Evolutionary conservation across 495 filamentous ascomycete genomes (phyloP).

Genomic region (Neurospora tetrasperma): DNA sequence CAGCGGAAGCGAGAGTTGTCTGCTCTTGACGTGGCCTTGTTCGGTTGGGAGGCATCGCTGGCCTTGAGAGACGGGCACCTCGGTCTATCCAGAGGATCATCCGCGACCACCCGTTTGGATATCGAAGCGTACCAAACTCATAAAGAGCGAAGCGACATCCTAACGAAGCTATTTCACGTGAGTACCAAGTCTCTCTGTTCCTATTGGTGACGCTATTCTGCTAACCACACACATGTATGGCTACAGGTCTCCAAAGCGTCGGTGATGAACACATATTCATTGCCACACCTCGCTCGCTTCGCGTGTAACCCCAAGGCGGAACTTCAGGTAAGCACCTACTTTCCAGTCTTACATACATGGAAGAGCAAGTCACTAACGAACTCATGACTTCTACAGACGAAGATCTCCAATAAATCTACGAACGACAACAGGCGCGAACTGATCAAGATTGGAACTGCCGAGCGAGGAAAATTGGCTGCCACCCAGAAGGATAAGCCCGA

Average conservation of each 20-base stretch:
- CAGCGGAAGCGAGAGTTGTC: not conserved
- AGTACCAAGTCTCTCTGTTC: not conserved
- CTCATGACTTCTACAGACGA: not conserved
- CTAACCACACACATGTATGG: not conserved
- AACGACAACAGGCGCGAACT: not conserved
- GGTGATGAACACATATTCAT: not conserved
- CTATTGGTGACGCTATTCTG: not conserved
- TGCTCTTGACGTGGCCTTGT: not conserved
- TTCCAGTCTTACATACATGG: not conserved
- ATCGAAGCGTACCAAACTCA: not conserved
- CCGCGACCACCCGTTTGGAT: not conserved
- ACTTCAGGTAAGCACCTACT: not conserved
- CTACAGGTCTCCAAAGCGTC: not conserved
- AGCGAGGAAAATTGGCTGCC: not conserved
- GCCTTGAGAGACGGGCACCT: not conserved
- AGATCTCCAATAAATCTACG: not conserved
- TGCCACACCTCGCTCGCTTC: not conserved
- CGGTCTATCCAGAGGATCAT: not conserved
- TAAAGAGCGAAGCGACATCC: not conserved
- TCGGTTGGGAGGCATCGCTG: not conserved
- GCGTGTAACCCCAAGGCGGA: not conserved
- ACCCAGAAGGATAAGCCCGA: not conserved
- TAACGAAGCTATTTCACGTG: not conserved
- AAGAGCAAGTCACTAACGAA: not conserved
- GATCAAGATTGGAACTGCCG: not conserved